These are phyloP conservation scores for Eucalyptus globulus DNA, from an alignment of 345 rosid species.

Conservation along the genomic window DNA sequence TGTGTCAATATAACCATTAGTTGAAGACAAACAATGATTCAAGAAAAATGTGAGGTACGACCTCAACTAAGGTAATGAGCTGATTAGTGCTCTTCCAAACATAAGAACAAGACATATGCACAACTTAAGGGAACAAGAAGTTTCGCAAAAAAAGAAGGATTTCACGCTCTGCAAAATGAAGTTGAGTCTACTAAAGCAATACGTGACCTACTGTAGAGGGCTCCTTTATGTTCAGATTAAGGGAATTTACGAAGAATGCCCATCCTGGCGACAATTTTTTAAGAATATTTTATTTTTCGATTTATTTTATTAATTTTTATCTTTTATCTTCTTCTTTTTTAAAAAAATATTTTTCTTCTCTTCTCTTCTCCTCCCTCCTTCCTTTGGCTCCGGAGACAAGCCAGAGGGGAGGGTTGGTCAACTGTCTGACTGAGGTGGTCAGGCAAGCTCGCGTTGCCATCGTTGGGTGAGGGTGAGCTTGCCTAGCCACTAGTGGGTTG, in stretches of 20 bases:
- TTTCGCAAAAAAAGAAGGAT: background rate
- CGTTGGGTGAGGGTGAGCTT: too few relatives aligned
- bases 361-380: too few relatives aligned
- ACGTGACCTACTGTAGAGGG: background rate
- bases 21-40: background rate
- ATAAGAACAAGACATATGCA: background rate
- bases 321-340: too few relatives aligned
- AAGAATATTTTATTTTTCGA: too few relatives aligned
- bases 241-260: background rate
- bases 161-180: background rate
- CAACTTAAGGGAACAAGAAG: background rate
- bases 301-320: too few relatives aligned
- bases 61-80: background rate
- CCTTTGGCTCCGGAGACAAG: too few relatives aligned
- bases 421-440: too few relatives aligned
- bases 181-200: background rate
- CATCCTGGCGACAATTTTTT: too few relatives aligned
- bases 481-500: too few relatives aligned
- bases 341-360: too few relatives aligned
- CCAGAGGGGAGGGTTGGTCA: too few relatives aligned
- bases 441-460: accelerated
- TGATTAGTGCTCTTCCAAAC: background rate
- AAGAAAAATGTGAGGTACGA: background rate
- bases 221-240: background rate
- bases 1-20: background rate